These are phyloP conservation scores for Trametes hirsuta DNA, from an alignment of 1,284 basidiomycete species.

Conservation along the genomic window DNA sequence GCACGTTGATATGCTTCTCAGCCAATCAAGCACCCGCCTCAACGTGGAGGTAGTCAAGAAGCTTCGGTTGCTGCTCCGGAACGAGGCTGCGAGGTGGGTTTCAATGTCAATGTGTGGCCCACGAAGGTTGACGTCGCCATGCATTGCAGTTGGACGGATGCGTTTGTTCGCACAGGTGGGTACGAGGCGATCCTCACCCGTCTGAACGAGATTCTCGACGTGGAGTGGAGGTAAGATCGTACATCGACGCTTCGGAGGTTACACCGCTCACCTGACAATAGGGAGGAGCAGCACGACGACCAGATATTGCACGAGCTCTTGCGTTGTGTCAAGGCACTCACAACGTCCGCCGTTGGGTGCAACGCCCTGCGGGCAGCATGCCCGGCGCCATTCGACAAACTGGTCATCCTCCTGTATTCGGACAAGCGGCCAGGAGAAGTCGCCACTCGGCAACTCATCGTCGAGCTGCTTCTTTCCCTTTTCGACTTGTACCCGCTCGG, in stretches of 20 bases:
- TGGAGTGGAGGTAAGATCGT: constrained; percentile 88
- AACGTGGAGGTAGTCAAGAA: not conserved
- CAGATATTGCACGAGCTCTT: constrained; percentile 91
- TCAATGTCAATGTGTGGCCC: rapidly evolving
- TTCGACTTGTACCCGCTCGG: constrained; percentile 83
- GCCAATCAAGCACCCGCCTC: constrained; percentile 45
- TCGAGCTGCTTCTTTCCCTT: constrained; percentile 81
- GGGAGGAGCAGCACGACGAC: constrained; percentile 99
- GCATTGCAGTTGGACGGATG: constrained; percentile 78
- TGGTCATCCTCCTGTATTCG: constrained; percentile 87
- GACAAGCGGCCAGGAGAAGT: constrained; percentile 98
- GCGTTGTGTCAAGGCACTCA: constrained; percentile 91
- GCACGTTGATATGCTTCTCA: constrained; percentile 63
- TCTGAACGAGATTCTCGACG: constrained; percentile 90
- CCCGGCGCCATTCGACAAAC: constrained; percentile 84
- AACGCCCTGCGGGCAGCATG: constrained; percentile 82
- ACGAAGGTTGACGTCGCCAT: too few species aligned
- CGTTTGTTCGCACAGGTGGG: constrained; percentile 85
- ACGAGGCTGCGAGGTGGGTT: constrained; percentile 12
- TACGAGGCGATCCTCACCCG: constrained; percentile 84
- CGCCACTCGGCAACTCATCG: constrained; percentile 85
- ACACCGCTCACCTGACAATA: too few species aligned
- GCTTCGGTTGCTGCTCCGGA: constrained; percentile 46
- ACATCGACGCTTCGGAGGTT: not conserved
- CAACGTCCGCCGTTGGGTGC: constrained; percentile 85